phyloP scores from a whole-genome alignment of 2,329 filamentous ascomycete genomes.

The Plectosphaerella sp. region DNA sequence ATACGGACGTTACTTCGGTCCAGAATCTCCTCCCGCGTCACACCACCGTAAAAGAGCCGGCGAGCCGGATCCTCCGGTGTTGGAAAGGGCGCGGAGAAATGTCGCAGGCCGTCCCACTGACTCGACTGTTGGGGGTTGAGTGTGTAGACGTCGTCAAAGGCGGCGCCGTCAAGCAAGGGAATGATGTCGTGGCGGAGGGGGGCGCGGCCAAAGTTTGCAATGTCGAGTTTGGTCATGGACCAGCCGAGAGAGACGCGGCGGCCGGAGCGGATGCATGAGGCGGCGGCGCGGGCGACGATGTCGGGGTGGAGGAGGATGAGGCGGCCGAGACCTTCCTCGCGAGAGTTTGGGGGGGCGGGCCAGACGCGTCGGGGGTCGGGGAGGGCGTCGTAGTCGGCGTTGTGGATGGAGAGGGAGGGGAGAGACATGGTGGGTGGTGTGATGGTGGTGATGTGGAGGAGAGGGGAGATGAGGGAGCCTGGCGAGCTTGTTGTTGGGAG shows the following conservation, averaged over 20 bases:
- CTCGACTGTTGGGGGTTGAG: slow-evolving; percentile 48
- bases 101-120: slow-evolving; percentile 47
- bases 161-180: slow-evolving; percentile 39
- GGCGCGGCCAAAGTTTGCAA: slow-evolving; percentile 47
- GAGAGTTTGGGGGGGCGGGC: slow-evolving; percentile 36
- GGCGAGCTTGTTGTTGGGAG: background rate
- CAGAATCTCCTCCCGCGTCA: slow-evolving; percentile 37
- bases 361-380: slow-evolving; percentile 44
- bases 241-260: slow-evolving; percentile 47
- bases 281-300: slow-evolving; percentile 42
- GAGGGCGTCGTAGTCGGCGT: slow-evolving; percentile 32
- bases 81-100: slow-evolving; percentile 39
- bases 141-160: slow-evolving; percentile 45
- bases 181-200: slow-evolving; percentile 46
- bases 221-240: slow-evolving; percentile 51
- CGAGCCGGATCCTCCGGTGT: slow-evolving; percentile 22
- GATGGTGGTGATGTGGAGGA: no score
- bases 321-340: slow-evolving; percentile 48
- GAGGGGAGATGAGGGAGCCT: background rate
- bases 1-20: slow-evolving; percentile 37
- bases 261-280: slow-evolving; percentile 45
- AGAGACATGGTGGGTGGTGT: background rate
- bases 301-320: slow-evolving; percentile 46
- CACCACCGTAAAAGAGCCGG: slow-evolving; percentile 44
- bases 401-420: background rate